Base-by-base conservation (phyloP, 208 protist species). In the Acanthamoeba triangularis region DNA sequence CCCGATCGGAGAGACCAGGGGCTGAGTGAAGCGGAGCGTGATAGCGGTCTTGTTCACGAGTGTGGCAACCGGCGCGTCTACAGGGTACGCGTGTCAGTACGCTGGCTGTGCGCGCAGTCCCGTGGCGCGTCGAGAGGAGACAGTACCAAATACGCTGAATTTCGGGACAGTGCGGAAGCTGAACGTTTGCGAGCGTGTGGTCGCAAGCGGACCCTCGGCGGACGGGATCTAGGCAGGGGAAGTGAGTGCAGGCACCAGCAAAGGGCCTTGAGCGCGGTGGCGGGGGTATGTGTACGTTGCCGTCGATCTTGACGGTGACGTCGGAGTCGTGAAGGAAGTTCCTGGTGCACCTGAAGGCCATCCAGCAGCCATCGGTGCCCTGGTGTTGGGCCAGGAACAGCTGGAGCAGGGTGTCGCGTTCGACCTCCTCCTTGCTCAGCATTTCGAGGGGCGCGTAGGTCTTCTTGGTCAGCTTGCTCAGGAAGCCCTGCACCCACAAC, bases 391-490 rank as follows among this genome's bases (percentile, higher is more conserved):
- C 47, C 25, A 93, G 69, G 69, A 93, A 93, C n/a, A 33, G 8
- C 63, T 93, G 88, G 2, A 93, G 88, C 33, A 63, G 25, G 7
- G 61, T 93, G 47, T 93, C 88, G 37, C 37, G 30, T 35, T 93
- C 35, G 41, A 93, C 69, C 44, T 93, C 88, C 35, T 78, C 41
- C 52, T 93, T 72, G 44, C 63, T 47, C 23, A 93, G 47, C 37
- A 93, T 37, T n/a, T 80, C 18, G n/a, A 93, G 63, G 33, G 88
- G 23, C 28, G 88, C 56, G 63, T 80, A 93, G 41, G 88, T 93
- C 88, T 93, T 93, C 33, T 93, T 93, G 2, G 69, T 78, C 63
- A 93, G 49, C 88, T 93, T 93, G 88, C 33, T 93, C 65, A 93
- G 69, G 56, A 93, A 78, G 65, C 69, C 69, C 37, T 72, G 30